Evolutionary conservation across 352 stramenopile species (phyloP).

Genomic region (Pythium rhizo-oryzae): DNA sequence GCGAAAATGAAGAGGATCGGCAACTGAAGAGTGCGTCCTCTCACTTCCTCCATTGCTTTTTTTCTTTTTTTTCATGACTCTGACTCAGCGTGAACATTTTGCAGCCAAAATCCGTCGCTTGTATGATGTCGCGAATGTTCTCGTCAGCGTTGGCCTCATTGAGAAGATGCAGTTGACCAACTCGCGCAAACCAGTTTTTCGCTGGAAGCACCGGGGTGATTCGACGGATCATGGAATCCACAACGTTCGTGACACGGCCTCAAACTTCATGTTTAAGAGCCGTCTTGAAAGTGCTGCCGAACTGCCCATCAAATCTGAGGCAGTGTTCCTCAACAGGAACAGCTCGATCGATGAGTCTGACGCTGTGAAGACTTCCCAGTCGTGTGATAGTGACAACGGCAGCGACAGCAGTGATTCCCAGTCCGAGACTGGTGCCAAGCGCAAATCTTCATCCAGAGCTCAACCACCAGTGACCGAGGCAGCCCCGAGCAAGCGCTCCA

Average conservation of each 20-base stretch:
- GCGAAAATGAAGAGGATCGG: conserved; percentile 70
- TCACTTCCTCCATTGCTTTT: too few relatives aligned
- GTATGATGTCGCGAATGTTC: conserved; percentile 98
- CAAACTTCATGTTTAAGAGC: conserved; percentile 15
- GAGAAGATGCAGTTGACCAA: conserved; percentile 88
- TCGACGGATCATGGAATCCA: not conserved
- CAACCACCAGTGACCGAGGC: conserved; percentile 28
- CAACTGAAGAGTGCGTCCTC: conserved; percentile 69
- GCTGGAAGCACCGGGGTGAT: conserved; percentile 56
- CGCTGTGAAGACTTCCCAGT: conserved; percentile 52
- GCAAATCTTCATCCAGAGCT: conserved; percentile 36
- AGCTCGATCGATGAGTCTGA: conserved; percentile 14
- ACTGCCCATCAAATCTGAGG: conserved; percentile 26
- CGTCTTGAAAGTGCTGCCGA: not conserved
- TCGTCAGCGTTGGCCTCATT: conserved; percentile 92
- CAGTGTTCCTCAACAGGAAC: conserved; percentile 12
- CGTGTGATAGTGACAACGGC: conserved; percentile 63
- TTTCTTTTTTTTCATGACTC: not conserved
- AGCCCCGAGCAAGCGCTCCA: conserved; percentile 31
- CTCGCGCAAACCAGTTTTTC: conserved; percentile 83
- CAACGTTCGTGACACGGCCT: not conserved
- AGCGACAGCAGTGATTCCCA: conserved; percentile 61
- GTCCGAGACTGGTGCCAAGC: conserved; percentile 41
- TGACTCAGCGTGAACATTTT: not conserved
- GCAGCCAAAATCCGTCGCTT: conserved; percentile 94